Percentiles rank a stretch among this genome's conserved stretches.
Evolutionary conservation across 2,329 filamentous ascomycete species (phyloP).

Genomic region (Epichloe hybrida): DNA sequence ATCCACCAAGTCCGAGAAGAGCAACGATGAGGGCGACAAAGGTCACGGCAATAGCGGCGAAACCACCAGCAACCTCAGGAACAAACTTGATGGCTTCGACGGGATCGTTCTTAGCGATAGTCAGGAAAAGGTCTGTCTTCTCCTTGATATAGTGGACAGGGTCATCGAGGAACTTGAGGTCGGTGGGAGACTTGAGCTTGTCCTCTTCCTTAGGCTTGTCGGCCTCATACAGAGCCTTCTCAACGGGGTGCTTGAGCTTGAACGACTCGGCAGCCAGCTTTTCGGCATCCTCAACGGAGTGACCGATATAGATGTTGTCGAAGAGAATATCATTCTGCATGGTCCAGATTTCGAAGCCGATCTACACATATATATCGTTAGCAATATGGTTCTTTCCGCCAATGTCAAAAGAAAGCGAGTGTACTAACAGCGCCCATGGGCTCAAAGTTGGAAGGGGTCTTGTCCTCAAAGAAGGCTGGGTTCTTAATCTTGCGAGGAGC

Average conservation of each 20-base stretch:
- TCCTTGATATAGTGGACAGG: conserved; percentile 77
- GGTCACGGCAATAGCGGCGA: conserved; percentile 57
- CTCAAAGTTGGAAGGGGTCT: conserved; percentile 95
- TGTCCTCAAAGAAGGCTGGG: conserved; percentile 94
- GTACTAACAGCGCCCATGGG: conserved; percentile 85
- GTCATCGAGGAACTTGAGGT: conserved; percentile 83
- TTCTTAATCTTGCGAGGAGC: conserved; percentile 92
- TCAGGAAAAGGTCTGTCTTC: conserved; percentile 86
- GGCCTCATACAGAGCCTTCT: conserved; percentile 67
- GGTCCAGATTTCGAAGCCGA: conserved; percentile 99
- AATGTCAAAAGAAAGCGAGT: conserved; percentile 4
- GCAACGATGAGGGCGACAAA: conserved; percentile 58
- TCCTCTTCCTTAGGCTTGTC: conserved; percentile 60
- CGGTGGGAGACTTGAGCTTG: conserved; percentile 54
- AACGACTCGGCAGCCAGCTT: conserved; percentile 84
- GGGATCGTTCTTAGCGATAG: conserved; percentile 69
- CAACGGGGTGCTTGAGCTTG: conserved; percentile 71
- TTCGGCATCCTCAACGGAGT: conserved; percentile 85
- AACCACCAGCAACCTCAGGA: conserved; percentile 75
- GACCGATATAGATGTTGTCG: conserved; percentile 99
- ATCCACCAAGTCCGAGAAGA: conserved; percentile 48
- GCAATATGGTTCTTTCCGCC: conserved; percentile 1
- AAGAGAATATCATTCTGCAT: conserved; percentile 99
- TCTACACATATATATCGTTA: conserved; percentile 32
- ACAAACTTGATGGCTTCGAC: conserved; percentile 77